A percentile compares a stretch with the other conserved stretches of the same genome.
These are phyloP conservation scores for Spiraea crenata DNA, from an alignment of 331 rosid species.

Conservation along the genomic window DNA sequence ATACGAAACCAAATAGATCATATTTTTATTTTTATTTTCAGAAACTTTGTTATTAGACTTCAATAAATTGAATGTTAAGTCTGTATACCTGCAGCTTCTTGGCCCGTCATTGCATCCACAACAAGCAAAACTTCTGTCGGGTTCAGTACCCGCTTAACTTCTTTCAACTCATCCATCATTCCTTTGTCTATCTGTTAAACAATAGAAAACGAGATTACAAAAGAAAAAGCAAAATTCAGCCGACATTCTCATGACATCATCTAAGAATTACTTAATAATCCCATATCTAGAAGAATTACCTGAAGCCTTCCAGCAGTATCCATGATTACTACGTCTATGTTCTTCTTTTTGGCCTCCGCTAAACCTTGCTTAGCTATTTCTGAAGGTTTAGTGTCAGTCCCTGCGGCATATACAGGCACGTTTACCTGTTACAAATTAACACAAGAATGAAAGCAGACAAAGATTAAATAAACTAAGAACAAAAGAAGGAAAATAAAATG, in stretches of 20 bases:
- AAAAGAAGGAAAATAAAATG: constrained; percentile 21
- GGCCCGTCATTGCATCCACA: constrained; percentile 99
- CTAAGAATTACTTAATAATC: constrained; percentile 5
- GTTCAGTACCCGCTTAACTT: constrained; percentile 70
- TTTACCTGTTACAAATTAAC: constrained; percentile 68
- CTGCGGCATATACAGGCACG: constrained; percentile 91
- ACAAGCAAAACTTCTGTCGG: constrained; percentile 94
- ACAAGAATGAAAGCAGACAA: constrained; percentile 25
- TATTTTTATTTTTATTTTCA: background rate
- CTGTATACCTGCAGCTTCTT: constrained; percentile 91
- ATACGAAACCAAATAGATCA: background rate
- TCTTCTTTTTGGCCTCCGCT: constrained; percentile 87
- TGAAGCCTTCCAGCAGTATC: constrained; percentile 99
- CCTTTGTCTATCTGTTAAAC: constrained; percentile 77
- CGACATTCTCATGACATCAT: background rate
- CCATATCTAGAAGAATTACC: constrained; percentile 43
- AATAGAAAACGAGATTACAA: background rate
- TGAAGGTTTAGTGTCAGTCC: constrained; percentile 85
- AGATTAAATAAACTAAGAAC: background rate
- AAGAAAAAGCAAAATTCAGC: constrained; percentile 23
- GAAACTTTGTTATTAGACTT: no score
- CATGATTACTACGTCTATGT: constrained; percentile 81
- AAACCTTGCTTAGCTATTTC: constrained; percentile 88
- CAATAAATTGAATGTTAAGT: background rate
- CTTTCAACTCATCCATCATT: constrained; percentile 99